A percentile compares a stretch with the other conserved stretches of the same genome.
phyloP scores from a whole-genome alignment of 2,329 filamentous ascomycete species.

The Neofusicoccum ribis region DNA sequence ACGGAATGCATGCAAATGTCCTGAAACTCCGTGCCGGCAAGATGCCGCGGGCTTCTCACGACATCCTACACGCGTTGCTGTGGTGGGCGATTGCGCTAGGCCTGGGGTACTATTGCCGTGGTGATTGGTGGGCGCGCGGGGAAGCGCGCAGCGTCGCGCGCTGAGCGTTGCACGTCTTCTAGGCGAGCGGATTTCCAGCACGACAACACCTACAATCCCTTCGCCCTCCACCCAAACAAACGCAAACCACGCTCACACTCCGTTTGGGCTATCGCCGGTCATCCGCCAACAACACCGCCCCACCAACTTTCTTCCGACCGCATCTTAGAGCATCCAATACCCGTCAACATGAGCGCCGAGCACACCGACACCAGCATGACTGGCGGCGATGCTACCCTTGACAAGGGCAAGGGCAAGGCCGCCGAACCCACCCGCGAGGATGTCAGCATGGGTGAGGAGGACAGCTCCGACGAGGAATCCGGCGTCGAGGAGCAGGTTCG shows the following conservation, averaged over 20 bases:
- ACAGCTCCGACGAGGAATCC: conserved; percentile 67
- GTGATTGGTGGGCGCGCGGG: conserved; percentile 13
- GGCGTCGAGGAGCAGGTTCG: conserved; percentile 60
- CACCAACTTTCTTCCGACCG: background rate
- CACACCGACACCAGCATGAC: conserved; percentile 44
- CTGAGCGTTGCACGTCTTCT: conserved; percentile 14
- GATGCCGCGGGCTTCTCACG: background rate
- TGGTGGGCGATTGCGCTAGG: conserved; percentile 7
- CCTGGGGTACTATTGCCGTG: background rate
- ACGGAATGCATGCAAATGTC: too few species aligned
- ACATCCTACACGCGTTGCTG: background rate
- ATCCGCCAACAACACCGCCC: background rate
- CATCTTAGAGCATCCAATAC: background rate
- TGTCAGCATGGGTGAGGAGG: conserved; percentile 71
- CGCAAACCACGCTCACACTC: background rate
- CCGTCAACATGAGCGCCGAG: conserved; percentile 25
- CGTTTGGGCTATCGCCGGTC: background rate
- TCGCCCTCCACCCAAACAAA: conserved; percentile 8
- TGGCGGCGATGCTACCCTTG: conserved; percentile 80
- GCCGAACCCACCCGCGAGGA: conserved; percentile 55
- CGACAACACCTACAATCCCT: conserved; percentile 1
- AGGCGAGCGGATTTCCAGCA: conserved; percentile 1
- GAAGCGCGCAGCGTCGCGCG: conserved; percentile 14
- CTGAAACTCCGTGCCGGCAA: background rate
- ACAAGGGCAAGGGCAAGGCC: conserved; percentile 90